Conservation (phyloP, 495 filamentous ascomycete genomes). For the Tuber borchii region DNA sequence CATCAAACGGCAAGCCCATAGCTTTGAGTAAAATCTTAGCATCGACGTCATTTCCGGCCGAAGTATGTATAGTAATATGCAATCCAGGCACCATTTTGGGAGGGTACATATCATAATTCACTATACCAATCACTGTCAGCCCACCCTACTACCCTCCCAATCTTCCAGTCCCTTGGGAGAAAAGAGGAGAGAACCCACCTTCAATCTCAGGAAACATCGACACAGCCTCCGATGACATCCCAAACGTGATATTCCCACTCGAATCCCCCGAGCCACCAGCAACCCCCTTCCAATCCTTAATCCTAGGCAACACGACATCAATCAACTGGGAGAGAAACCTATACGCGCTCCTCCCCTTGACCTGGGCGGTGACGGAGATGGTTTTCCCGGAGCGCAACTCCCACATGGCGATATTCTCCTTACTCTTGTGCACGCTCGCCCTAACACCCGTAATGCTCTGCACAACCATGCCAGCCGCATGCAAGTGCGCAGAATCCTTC, state of each 20-base stretch:
- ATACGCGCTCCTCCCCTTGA: slow-evolving; percentile 73
- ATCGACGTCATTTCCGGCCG: slow-evolving; percentile 81
- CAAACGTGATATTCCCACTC: slow-evolving; percentile 78
- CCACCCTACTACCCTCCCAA: too few relatives aligned
- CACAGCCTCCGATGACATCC: slow-evolving; percentile 63
- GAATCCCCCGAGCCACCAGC: slow-evolving; percentile 70
- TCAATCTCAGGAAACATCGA: slow-evolving; percentile 87
- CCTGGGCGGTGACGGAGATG: slow-evolving; percentile 60
- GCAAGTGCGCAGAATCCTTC: slow-evolving; percentile 60
- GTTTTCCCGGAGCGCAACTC: slow-evolving; percentile 53
- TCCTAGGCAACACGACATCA: slow-evolving; percentile 81
- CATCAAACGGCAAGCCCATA: slow-evolving; percentile 78
- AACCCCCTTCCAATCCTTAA: slow-evolving; percentile 90
- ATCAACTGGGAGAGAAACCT: slow-evolving; percentile 80
- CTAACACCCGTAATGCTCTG: slow-evolving; percentile 80
- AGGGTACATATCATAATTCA: slow-evolving; percentile 58
- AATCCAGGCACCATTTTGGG: slow-evolving; percentile 89
- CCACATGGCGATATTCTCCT: slow-evolving; percentile 60
- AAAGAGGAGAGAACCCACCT: slow-evolving; percentile 53
- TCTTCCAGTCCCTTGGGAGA: not conserved
- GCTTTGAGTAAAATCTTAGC: slow-evolving; percentile 76
- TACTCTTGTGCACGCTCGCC: slow-evolving; percentile 61
- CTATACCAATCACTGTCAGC: slow-evolving; percentile 11
- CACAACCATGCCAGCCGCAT: slow-evolving; percentile 73
- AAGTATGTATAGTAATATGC: slow-evolving; percentile 78